These are phyloP conservation scores for Sphaerostilbella broomeana DNA, from an alignment of 2,329 filamentous ascomycete species.

Conservation along the genomic window DNA sequence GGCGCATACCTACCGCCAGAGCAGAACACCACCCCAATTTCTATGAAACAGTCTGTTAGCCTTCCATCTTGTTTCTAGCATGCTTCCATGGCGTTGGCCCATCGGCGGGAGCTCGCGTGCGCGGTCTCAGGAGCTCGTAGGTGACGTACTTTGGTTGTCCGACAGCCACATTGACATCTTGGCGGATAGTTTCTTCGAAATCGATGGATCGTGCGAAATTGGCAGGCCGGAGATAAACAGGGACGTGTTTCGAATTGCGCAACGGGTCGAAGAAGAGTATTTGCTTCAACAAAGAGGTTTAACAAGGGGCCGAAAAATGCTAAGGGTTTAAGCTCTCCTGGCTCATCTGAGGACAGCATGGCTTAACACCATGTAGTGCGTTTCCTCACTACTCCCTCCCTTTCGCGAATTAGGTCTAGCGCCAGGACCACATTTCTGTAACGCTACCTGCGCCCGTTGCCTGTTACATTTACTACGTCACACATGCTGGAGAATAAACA, in stretches of 20 bases:
- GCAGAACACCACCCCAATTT: constrained; percentile 96
- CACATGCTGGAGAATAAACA: too few species aligned
- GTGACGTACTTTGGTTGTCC: constrained; percentile 85
- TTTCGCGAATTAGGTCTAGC: constrained; percentile 12
- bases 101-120: too few species aligned
- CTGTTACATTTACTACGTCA: constrained; percentile 2
- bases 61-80: constrained; percentile 6
- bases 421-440: constrained; percentile 6
- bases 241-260: neutral
- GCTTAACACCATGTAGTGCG: constrained; percentile 8
- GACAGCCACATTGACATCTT: constrained; percentile 84
- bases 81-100: constrained; percentile 19
- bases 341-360: constrained; percentile 10
- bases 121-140: too few species aligned
- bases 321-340: constrained; percentile 3
- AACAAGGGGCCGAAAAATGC: constrained; percentile 4
- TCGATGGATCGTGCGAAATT: neutral
- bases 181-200: constrained; percentile 6
- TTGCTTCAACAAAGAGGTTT: neutral
- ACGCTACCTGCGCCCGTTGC: constrained; percentile 7
- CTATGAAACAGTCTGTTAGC: constrained; percentile 48
- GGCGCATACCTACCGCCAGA: constrained; percentile 71
- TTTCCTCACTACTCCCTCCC: constrained; percentile 2
- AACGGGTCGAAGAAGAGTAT: neutral
- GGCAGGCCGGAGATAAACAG: neutral